phyloP scores from a whole-genome alignment of 2,329 filamentous ascomycete species.

The Sclerotinia glacialis region DNA sequence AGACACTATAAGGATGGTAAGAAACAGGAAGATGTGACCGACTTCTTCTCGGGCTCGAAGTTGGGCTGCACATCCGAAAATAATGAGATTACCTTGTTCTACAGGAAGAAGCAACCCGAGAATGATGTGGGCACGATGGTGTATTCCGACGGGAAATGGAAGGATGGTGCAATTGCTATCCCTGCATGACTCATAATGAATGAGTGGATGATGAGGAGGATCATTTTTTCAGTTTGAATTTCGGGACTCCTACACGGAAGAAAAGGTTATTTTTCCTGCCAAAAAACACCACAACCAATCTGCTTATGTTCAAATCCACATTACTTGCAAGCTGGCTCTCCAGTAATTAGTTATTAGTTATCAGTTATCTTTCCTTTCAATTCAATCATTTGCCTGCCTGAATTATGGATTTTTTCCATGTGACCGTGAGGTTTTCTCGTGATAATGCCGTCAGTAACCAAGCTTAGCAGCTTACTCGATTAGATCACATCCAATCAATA shows the following conservation, averaged over 20 bases:
- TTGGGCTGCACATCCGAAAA: constrained; percentile 12
- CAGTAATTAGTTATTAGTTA: not conserved
- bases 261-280: not conserved
- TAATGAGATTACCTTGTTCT: constrained; percentile 17
- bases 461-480: too few relatives aligned
- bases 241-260: not conserved
- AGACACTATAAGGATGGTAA: constrained; percentile 1
- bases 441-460: not conserved
- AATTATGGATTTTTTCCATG: not conserved
- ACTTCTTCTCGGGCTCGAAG: constrained; percentile 17
- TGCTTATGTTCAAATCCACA: not conserved
- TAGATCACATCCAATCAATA: too few relatives aligned
- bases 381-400: not conserved
- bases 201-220: not conserved
- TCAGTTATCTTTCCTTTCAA: not conserved
- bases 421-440: not conserved
- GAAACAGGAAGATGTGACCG: not conserved
- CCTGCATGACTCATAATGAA: not conserved
- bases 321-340: not conserved
- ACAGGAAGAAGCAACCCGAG: constrained; percentile 11
- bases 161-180: not conserved
- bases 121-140: constrained; percentile 2
- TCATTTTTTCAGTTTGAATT: not conserved
- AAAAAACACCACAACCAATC: not conserved
- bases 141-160: constrained; percentile 2